These are phyloP conservation scores for Pulveroboletus sp. DNA, from an alignment of 768 basidiomycete species.

Conservation along the genomic window DNA sequence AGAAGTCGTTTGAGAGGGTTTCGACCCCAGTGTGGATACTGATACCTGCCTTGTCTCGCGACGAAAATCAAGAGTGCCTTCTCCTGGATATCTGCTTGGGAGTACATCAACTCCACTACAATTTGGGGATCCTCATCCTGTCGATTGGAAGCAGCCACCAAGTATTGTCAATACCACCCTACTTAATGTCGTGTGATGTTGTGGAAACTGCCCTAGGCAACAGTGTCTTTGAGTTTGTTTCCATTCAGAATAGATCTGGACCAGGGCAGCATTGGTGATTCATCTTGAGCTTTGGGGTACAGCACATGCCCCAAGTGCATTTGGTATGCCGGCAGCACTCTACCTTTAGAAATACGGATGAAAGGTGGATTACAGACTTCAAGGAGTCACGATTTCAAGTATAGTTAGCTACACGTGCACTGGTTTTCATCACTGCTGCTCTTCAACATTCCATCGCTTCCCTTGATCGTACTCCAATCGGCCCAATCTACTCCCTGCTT, in stretches of 20 bases:
- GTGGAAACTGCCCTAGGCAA: neutral
- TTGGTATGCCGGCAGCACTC: neutral
- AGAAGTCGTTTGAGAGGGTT: conserved; percentile 10
- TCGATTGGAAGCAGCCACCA: neutral
- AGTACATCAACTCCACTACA: neutral
- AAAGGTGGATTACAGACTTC: neutral
- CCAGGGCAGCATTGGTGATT: neutral
- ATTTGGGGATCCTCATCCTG: neutral
- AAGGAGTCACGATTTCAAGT: too few species aligned
- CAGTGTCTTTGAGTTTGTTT: neutral
- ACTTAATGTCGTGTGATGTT: neutral
- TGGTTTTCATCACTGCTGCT: neutral
- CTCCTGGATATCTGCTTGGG: neutral
- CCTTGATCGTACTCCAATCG: conserved; percentile 37
- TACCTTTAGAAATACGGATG: neutral
- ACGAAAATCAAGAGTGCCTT: neutral
- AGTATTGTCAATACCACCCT: neutral
- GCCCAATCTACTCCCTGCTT: conserved; percentile 83
- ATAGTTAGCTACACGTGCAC: neutral
- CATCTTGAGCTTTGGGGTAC: neutral
- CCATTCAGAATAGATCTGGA: neutral
- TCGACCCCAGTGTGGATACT: neutral
- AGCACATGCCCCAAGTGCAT: neutral
- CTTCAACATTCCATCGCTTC: neutral
- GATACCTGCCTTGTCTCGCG: neutral